Base-by-base conservation (phyloP, 805 yeast species). In the Wickerhamiella slavikovae region DNA sequence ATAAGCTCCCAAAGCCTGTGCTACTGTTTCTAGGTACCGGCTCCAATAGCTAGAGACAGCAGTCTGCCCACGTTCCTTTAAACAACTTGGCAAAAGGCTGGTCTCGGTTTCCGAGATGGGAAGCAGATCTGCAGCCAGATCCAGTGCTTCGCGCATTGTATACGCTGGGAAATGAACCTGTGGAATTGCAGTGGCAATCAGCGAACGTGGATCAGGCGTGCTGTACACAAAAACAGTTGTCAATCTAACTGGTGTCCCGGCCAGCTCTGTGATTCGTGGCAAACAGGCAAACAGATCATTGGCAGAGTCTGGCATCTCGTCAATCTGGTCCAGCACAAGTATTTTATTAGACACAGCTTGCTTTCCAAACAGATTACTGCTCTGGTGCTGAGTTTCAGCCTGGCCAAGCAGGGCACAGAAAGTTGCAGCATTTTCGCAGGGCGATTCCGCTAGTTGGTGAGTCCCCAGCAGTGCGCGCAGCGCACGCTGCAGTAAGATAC, bases 281-380 rank as follows among this genome's bases (percentile, higher is more conserved):
- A 66, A 55, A 4, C 62, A 52, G 19, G 54, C 45, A 30, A 56
- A 50, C 15, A 65, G 39, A 11, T 54, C 62, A 11, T 46, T 42
- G 1, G 57, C 48, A 11, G 51, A 38, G 14, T 62, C 70, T 33
- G 54, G 55, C 24, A 65, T 53, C 31, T 55, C 53, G 40, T 66
- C 72, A 17, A 66, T 51, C 3, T 64, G 44, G 34, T 66, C 72
- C 9, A 66, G 50, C 2, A 66, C 68, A 23, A n/a, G n/a, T n/a
- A n/a, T n/a, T n/a, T n/a, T n/a, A n/a, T n/a, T n/a, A n/a, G n/a
- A n/a, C n/a, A n/a, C n/a, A n/a, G n/a, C n/a, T n/a, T n/a, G n/a
- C n/a, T n/a, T n/a, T n/a, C n/a, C n/a, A n/a, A n/a, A 66, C 44
- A 3, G 64, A 55, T 36, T 64, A 69, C 12, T 47, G 55, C 7